These are phyloP conservation scores for Penicillium dipodomyicola DNA, from an alignment of 495 filamentous ascomycete species.

Conservation along the genomic window DNA sequence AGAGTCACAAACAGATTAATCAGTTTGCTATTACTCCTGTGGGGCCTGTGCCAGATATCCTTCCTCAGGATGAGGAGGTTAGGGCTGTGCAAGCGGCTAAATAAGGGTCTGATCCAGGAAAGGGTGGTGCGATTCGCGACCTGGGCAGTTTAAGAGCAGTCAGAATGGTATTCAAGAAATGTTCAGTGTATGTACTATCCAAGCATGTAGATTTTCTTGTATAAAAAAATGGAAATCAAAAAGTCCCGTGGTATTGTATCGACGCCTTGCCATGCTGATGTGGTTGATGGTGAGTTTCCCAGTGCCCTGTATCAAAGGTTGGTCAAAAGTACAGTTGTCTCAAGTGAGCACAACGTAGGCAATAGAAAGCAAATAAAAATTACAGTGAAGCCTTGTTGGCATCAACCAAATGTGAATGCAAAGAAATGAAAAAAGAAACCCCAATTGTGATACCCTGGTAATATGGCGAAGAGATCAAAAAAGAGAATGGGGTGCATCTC, in stretches of 20 bases:
- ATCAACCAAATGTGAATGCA: conserved; percentile 16
- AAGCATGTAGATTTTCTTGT: conserved; percentile 16
- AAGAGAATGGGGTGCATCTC: conserved; percentile 2
- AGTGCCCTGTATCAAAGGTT: conserved; percentile 9
- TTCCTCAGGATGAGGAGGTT: conserved; percentile 61
- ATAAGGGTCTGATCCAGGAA: background rate
- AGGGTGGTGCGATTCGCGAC: background rate
- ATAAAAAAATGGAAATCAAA: conserved; percentile 13
- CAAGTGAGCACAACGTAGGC: conserved; percentile 5
- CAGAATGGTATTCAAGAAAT: background rate
- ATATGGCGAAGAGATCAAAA: conserved; percentile 11
- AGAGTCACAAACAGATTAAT: conserved; percentile 70
- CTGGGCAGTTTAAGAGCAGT: background rate
- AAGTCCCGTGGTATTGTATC: conserved; percentile 20
- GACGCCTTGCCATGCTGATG: conserved; percentile 43
- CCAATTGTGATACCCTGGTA: conserved; percentile 1
- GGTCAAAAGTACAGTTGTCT: conserved; percentile 14
- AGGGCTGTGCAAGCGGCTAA: conserved; percentile 45
- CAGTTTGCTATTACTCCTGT: conserved; percentile 61
- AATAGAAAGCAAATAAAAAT: conserved; percentile 5
- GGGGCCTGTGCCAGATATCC: conserved; percentile 60
- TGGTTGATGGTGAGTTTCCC: conserved; percentile 19
- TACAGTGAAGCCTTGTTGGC: conserved; percentile 1
- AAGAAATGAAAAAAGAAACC: background rate
- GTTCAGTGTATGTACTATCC: conserved; percentile 6